Base-by-base conservation (phyloP, 345 rosid genomes). In the Raphanus raphanistrum region DNA sequence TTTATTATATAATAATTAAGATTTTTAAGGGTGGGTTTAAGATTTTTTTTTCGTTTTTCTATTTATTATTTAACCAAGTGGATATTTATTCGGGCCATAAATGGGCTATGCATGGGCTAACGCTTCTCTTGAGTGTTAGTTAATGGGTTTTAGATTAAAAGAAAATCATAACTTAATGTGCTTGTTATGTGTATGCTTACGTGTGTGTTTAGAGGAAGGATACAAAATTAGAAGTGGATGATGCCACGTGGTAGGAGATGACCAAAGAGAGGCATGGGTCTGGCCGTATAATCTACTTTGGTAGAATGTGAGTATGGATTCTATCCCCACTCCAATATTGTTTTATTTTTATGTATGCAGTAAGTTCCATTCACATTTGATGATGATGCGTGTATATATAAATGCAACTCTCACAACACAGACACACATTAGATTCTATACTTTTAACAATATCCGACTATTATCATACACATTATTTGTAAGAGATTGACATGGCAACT, bases 221-320 rank as follows among this genome's bases (percentile, higher is more conserved):
- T 79, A 59, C 66, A 63, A 63, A 79, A 73, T 0, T 10, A 12
- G 33, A 69, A 21, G 54, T 74, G 76, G 82, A 75, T 32, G 35
- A 32, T 38, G 79, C 61, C 75, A 74, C 75, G 79, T 74, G 76
- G 79, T n/a, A 74, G 21, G 65, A 1, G 33, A 77, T 58, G 68
- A 48, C 68, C 38, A 36, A 12, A 63, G 21, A 67, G 79, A 69
- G 82, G 79, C 82, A 59, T 74, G 82, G 79, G 43, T 64, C 66
- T 74, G 15, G 41, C 63, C 33, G n/a, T n/a, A 29, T 63, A 63
- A 63, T 64, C 63, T 31, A 70, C 76, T 8, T 80, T 13, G 79
- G 72, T 12, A 71, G 33, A 29, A 64, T n/a, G 79, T 80, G 82
- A 36, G 36, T 60, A 3, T 78, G 73, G 73, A 78, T 77, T 25